Base-by-base conservation (phyloP, 2,329 filamentous ascomycete genomes). In the Grosmannia huntii region DNA sequence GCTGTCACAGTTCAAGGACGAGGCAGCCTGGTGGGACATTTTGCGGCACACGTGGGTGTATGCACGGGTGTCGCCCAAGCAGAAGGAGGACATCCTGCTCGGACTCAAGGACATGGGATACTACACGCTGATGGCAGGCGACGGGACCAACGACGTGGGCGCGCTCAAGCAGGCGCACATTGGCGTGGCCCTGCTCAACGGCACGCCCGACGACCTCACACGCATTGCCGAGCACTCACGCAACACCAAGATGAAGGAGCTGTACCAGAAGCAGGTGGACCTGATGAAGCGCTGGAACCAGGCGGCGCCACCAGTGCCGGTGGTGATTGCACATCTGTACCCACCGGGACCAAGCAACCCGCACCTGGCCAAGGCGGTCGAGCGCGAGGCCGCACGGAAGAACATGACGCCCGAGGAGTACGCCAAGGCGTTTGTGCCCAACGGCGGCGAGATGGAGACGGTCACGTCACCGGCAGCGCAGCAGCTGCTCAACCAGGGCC, bases 111-210 rank as follows among this genome's bases (percentile, higher is more conserved):
- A 96, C 67, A 88, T 90, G 75, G 94, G 94, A 55, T 99, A 99
- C 76, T 96, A 94, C 61, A 99, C 94, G 33, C 81, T 99, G 62
- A 99, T 99, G 94, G 95, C 91, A 66, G 94, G 94, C 72, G 94
- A 99, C 68, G 94, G 94, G 63, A 99, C 94, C 58, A 99, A 99
- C 71, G 94, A 99, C 68, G 94, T 99, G 58, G 94, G 94, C 63
- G 94, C 94, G 51, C 77, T 99, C 68, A 99, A 99, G 78, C 94
- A 99, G 74, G 94, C 94, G 48, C 94, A 99, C 69, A 90, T 99
- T 63, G 94, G 94, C 72, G 89, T 99, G 62, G 94, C 94, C 25
- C 83, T 99, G 55, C 83, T 99, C 65, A 99, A 99, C 72, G 94
- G 94, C 62, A 95, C 91, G 1, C 86, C 85, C 64, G 89, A 97